Conservation (phyloP, 2,329 filamentous ascomycete genomes). For the Stagonosporopsis tanaceti region DNA sequence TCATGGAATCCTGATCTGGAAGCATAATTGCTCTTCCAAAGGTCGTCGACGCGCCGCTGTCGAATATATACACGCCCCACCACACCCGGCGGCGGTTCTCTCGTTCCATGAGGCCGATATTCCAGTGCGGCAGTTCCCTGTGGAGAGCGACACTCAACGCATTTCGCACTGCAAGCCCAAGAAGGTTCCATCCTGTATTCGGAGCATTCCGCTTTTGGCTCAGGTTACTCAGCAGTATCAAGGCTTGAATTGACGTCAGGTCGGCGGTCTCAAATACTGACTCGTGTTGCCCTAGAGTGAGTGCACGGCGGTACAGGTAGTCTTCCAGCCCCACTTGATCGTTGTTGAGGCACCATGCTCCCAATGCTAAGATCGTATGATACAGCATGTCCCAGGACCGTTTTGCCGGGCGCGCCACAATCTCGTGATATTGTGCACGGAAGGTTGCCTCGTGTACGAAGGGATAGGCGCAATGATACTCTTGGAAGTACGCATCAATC, state of each 20-base stretch:
- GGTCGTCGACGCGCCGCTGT: slow-evolving; percentile 38
- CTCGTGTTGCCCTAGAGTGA: slow-evolving; percentile 36
- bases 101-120: slow-evolving; percentile 36
- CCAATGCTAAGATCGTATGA: slow-evolving; percentile 33
- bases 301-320: slow-evolving; percentile 35
- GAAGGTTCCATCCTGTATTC: slow-evolving; percentile 37
- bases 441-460: slow-evolving; percentile 40
- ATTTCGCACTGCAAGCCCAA: slow-evolving; percentile 36
- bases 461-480: slow-evolving; percentile 35
- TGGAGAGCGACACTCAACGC: slow-evolving; percentile 37
- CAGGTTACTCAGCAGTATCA: slow-evolving; percentile 35
- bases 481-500: slow-evolving; percentile 36
- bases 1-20: slow-evolving; percentile 37
- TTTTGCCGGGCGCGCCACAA: slow-evolving; percentile 32
- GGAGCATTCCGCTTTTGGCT: slow-evolving; percentile 36
- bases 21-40: slow-evolving; percentile 37
- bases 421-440: slow-evolving; percentile 37
- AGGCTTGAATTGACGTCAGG: slow-evolving; percentile 34
- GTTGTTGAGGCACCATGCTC: slow-evolving; percentile 34
- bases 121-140: slow-evolving; percentile 38
- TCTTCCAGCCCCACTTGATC: slow-evolving; percentile 35
- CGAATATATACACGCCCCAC: slow-evolving; percentile 39
- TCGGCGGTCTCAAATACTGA: slow-evolving; percentile 37
- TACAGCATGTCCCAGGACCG: slow-evolving; percentile 38
- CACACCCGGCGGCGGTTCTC: slow-evolving; percentile 35